Evolutionary conservation across 805 yeast species (phyloP).

Genomic region (Candida anglica): DNA sequence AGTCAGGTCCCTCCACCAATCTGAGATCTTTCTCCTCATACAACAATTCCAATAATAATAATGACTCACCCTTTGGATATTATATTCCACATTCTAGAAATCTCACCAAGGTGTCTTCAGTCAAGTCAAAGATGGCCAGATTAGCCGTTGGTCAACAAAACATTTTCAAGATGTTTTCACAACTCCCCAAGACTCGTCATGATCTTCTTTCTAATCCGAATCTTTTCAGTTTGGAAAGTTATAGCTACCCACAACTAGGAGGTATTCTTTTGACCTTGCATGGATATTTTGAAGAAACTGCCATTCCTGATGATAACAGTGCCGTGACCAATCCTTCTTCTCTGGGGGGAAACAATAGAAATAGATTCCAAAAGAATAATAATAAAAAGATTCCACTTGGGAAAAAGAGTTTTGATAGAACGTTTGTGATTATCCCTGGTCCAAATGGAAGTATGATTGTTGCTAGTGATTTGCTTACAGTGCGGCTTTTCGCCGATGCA

Average conservation of each 20-base stretch:
- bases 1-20: conserved; percentile 4
- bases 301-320: conserved; percentile 42
- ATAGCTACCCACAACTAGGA: conserved; percentile 64
- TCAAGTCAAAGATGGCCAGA: conserved; percentile 53
- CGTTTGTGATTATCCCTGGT: conserved; percentile 71
- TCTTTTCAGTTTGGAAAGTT: conserved; percentile 72
- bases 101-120: conserved; percentile 55
- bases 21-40: conserved; percentile 4
- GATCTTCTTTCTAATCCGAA: conserved; percentile 58
- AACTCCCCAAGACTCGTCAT: conserved; percentile 79
- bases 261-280: conserved; percentile 80
- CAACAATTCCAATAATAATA: conserved; percentile 10
- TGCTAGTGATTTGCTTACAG: conserved; percentile 76
- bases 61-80: conserved; percentile 51
- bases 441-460: conserved; percentile 69
- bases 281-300: conserved; percentile 76
- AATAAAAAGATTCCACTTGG: conserved; percentile 38
- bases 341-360: conserved; percentile 13
- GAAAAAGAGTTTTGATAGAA: conserved; percentile 80
- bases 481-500: conserved; percentile 56
- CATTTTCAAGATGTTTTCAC: conserved; percentile 57
- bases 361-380: conserved; percentile 11
- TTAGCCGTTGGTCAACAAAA: conserved; percentile 66
- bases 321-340: conserved; percentile 3
- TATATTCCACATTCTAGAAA: conserved; percentile 78